Conservation (phyloP, 176 grass and related monocot genomes). For the Miscanthus lutarioriparius region DNA sequence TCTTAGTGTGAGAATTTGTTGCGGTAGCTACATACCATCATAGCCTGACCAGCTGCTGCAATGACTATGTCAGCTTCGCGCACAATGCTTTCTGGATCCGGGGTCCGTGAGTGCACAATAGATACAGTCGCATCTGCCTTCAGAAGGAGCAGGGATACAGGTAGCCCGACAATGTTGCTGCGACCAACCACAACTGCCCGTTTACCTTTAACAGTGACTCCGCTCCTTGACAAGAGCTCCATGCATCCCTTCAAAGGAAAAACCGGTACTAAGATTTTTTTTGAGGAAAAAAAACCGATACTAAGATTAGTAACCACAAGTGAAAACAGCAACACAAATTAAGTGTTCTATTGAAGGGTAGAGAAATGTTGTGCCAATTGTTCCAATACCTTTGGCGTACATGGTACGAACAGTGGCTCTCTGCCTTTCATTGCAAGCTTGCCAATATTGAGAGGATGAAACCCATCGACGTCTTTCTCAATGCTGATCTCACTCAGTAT, state of each 20-base stretch:
- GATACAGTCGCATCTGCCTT: slow-evolving; percentile 91
- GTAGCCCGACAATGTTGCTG: slow-evolving; percentile 91
- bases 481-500: slow-evolving; percentile 76
- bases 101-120: slow-evolving; percentile 77
- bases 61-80: slow-evolving; percentile 81
- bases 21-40: slow-evolving; percentile 61
- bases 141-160: slow-evolving; percentile 84
- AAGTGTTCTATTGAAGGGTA: neutral
- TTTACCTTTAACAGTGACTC: slow-evolving; percentile 74
- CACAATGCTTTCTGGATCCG: slow-evolving; percentile 64
- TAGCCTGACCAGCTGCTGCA: slow-evolving; percentile 87
- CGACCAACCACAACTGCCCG: slow-evolving; percentile 83
- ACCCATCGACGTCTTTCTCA: slow-evolving; percentile 96
- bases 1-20: neutral
- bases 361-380: neutral
- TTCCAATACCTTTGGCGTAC: slow-evolving; percentile 79
- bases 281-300: neutral
- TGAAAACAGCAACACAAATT: neutral
- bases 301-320: neutral
- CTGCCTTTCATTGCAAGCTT: slow-evolving; percentile 98
- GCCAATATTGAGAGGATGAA: slow-evolving; percentile 97
- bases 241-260: slow-evolving; percentile 72
- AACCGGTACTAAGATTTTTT: neutral
- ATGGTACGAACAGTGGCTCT: slow-evolving; percentile 81
- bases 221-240: slow-evolving; percentile 80